phyloP scores from a whole-genome alignment of 2,329 filamentous ascomycete genomes.

The Scytalidium sp. region DNA sequence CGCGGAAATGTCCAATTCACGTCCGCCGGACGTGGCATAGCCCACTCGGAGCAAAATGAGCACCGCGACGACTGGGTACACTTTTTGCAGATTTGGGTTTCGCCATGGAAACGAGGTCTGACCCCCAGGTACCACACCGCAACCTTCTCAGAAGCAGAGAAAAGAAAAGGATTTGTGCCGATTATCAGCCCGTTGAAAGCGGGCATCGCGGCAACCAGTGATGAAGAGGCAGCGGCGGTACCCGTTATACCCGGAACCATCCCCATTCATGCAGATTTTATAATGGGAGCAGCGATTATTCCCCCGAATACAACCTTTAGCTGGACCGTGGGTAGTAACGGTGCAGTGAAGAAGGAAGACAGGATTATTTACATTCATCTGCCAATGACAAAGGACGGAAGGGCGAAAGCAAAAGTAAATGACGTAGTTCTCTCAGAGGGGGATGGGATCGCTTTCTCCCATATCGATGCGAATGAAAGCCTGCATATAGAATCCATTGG shows the following conservation, averaged over 20 bases:
- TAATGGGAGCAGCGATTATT: slow-evolving; percentile 77
- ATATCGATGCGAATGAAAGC: slow-evolving; percentile 61
- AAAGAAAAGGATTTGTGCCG: slow-evolving; percentile 66
- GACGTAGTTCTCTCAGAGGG: slow-evolving; percentile 70
- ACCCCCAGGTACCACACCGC: slow-evolving; percentile 64
- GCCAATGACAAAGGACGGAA: slow-evolving; percentile 74
- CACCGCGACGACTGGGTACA: slow-evolving; percentile 64
- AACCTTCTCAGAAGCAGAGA: slow-evolving; percentile 69
- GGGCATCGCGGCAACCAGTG: slow-evolving; percentile 57
- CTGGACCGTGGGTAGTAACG: slow-evolving; percentile 66
- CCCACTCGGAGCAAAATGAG: slow-evolving; percentile 82
- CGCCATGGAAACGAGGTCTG: slow-evolving; percentile 47
- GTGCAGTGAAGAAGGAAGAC: slow-evolving; percentile 48
- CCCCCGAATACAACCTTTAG: slow-evolving; percentile 61
- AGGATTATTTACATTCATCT: slow-evolving; percentile 78
- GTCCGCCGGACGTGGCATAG: slow-evolving; percentile 76
- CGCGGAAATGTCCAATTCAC: slow-evolving; percentile 88
- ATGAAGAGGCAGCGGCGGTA: slow-evolving; percentile 62
- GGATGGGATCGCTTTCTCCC: slow-evolving; percentile 74
- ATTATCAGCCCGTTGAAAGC: slow-evolving; percentile 74
- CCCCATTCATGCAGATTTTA: slow-evolving; percentile 79
- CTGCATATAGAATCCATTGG: slow-evolving; percentile 65
- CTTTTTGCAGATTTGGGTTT: slow-evolving; percentile 86
- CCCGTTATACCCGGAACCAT: slow-evolving; percentile 66
- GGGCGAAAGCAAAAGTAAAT: slow-evolving; percentile 66